Evolutionary conservation across 129 eudicot species (phyloP), one percentile per base, ranked within the genome.

Genomic region (Flaveria trinervia): DNA sequence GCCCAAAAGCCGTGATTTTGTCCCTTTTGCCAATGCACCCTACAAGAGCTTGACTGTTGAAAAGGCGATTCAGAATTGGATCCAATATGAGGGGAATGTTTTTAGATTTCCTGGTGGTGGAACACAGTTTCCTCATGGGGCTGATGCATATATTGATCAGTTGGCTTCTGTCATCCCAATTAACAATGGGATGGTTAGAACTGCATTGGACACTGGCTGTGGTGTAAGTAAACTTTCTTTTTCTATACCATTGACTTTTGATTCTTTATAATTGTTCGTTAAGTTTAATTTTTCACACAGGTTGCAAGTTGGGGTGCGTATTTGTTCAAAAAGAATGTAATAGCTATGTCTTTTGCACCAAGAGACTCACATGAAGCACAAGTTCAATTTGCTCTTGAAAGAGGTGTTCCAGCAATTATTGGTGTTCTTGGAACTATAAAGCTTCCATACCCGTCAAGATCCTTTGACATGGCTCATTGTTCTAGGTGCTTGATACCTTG

Each of bases 1-100:
- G 96, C 97, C 97, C 12, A 88, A 92, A 79, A 85, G 96, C 55
- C 84, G 93, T 65, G 96, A 89, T 70, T 87, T 80, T 72, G 97
- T 83, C 28, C 86, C 86, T 61, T 92, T 85, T 81, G 83, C 96
- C 50, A 92, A 89, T 78, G 93, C 83, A 41, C 97, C 97, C 75
- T 79, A 80, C 59, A 92, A 92, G 62, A 78, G 81, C 80, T 85
- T 92, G 87, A 86, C 96, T 1, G 89, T 85, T 48, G 96, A 92
- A 76, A 92, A 92, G 81, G 96, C 97, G 39, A 76, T 88, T 55
- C 93, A 88, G 83, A 88, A 88, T 76, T 88, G 93, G 93, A 84
- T 88, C 51, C 93, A 85, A 68, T 85, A 85, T 52, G 93, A 88
- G 75, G 93, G 93, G 15, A 56, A 85, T 56, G 88, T 88, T 3